phyloP scores from a whole-genome alignment of 495 filamentous ascomycete species.

The Chaetomium tenue region DNA sequence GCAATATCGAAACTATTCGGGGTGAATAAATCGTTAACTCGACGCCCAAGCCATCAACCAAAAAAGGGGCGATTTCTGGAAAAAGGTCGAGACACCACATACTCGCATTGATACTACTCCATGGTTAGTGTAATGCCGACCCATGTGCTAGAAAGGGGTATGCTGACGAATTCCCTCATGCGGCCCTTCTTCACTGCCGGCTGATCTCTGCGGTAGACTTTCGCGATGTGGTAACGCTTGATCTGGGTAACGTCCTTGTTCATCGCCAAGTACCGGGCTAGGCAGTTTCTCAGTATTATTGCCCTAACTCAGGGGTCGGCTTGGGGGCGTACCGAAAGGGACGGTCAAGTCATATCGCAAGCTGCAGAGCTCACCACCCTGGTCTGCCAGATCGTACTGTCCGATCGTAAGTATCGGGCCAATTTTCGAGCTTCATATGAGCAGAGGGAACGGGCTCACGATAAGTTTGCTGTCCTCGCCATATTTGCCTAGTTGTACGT shows the following conservation, averaged over 20 bases:
- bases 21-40: not conserved
- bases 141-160: not conserved
- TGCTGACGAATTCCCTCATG: constrained; percentile 76
- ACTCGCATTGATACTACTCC: constrained; percentile 76
- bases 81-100: constrained; percentile 1
- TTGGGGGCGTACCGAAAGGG: constrained; percentile 56
- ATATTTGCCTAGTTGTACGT: constrained; percentile 73
- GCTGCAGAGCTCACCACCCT: constrained; percentile 80
- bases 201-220: constrained; percentile 63
- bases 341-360: constrained; percentile 90
- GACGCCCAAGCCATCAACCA: not conserved
- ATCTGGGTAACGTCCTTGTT: constrained; percentile 68
- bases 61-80: not conserved
- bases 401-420: constrained; percentile 34
- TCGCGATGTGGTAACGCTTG: constrained; percentile 90
- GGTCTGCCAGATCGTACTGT: constrained; percentile 77
- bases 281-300: not conserved
- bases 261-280: constrained; percentile 84
- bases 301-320: not conserved
- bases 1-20: constrained; percentile 75
- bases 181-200: constrained; percentile 57
- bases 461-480: constrained; percentile 91
- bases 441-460: constrained; percentile 58
- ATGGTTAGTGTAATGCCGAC: constrained; percentile 6
- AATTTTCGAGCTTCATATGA: constrained; percentile 68